Conservation (phyloP, 2,329 filamentous ascomycete species). For the Pyrenochaeta sp. region DNA sequence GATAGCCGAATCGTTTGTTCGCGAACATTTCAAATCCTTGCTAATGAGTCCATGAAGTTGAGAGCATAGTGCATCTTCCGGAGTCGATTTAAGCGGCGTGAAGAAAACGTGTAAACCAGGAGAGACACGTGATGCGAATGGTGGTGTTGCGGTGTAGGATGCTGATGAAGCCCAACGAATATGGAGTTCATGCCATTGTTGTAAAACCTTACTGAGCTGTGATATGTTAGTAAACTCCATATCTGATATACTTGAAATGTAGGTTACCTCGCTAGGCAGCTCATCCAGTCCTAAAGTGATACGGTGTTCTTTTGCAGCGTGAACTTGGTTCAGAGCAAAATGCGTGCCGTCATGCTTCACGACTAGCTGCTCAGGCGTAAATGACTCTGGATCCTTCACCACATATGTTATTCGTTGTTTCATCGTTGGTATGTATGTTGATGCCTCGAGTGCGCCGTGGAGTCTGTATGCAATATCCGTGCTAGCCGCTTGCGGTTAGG, state of each 20-base stretch:
- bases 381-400: slow-evolving; percentile 70
- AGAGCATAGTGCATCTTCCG: slow-evolving; percentile 60
- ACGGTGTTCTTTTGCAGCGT: slow-evolving; percentile 79
- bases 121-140: slow-evolving; percentile 77
- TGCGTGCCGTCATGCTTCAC: slow-evolving; percentile 54
- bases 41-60: slow-evolving; percentile 68
- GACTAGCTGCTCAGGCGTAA: slow-evolving; percentile 71
- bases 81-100: slow-evolving; percentile 61
- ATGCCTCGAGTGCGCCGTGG: slow-evolving; percentile 1
- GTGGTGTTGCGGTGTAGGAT: slow-evolving; percentile 68
- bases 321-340: slow-evolving; percentile 67
- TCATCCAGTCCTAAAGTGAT: slow-evolving; percentile 78
- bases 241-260: neutral
- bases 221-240: neutral
- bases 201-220: slow-evolving; percentile 69
- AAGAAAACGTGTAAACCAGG: slow-evolving; percentile 85
- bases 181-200: slow-evolving; percentile 75
- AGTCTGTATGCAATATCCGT: neutral
- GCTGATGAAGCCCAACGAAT: slow-evolving; percentile 76
- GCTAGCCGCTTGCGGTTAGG: neutral
- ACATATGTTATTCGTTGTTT: slow-evolving; percentile 80
- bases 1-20: slow-evolving; percentile 68
- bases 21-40: slow-evolving; percentile 62
- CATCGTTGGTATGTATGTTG: slow-evolving; percentile 55
- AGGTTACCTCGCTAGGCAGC: slow-evolving; percentile 71